Evolutionary conservation across 1,284 basidiomycete species (phyloP).

Genomic region (Clitocybe nebularis): DNA sequence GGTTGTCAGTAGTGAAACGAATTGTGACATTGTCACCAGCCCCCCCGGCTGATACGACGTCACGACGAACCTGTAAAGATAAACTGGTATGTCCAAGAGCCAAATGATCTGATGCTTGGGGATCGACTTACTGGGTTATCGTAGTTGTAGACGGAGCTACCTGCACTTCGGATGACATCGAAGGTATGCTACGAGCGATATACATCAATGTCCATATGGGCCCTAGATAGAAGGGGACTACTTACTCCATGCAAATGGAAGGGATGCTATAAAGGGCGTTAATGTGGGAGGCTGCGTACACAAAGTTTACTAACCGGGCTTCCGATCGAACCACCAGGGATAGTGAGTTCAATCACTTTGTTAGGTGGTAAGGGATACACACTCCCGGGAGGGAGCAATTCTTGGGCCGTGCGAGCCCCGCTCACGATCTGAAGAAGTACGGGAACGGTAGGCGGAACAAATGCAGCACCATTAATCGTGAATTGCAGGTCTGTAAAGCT

Average conservation of each 20-base stretch:
- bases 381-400: conserved; percentile 34
- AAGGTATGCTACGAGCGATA: conserved; percentile 30
- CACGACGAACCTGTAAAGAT: conserved; percentile 2
- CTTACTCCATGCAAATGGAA: conserved; percentile 38
- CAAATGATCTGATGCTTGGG: not conserved
- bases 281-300: not conserved
- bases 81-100: too few species aligned
- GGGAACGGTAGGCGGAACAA: conserved; percentile 33
- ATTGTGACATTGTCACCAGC: conserved; percentile 34
- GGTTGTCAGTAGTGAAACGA: conserved; percentile 25
- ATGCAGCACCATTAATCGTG: conserved; percentile 32
- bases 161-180: conserved; percentile 27
- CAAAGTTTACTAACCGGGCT: conserved; percentile 16
- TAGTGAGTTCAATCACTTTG: conserved; percentile 35
- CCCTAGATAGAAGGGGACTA: not conserved
- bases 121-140: conserved; percentile 23
- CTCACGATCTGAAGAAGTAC: conserved; percentile 44
- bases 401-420: conserved; percentile 30
- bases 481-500: conserved; percentile 21
- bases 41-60: conserved; percentile 28
- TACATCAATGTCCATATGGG: not conserved
- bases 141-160: conserved; percentile 28
- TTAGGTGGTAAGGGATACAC: conserved; percentile 36
- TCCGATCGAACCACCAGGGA: conserved; percentile 23
- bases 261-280: conserved; percentile 18